Percentiles rank a stretch among this genome's conserved stretches.
These are phyloP conservation scores for Agrocybe pediades DNA, from an alignment of 768 basidiomycete species.

Conservation along the genomic window DNA sequence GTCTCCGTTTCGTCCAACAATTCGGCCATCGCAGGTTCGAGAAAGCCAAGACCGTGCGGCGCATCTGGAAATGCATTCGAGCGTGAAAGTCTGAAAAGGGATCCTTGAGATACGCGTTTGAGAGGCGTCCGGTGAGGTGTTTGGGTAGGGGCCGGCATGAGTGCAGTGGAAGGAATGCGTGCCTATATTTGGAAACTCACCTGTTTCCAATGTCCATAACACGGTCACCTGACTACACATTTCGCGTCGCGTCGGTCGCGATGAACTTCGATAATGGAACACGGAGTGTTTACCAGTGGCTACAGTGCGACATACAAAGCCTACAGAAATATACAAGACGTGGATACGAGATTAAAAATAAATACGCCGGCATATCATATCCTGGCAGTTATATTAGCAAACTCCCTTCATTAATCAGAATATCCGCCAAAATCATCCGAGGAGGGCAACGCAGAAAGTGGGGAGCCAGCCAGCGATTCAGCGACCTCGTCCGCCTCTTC, in stretches of 20 bases:
- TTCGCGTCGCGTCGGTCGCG: no score
- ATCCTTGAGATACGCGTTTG: constrained; percentile 88
- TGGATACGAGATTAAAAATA: background rate
- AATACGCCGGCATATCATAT: background rate
- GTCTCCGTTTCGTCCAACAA: constrained; percentile 87
- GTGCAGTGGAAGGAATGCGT: background rate
- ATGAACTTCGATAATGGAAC: no score
- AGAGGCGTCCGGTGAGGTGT: constrained; percentile 81
- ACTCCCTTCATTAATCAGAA: constrained; percentile 11
- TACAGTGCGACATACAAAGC: constrained; percentile 3
- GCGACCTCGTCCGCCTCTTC: constrained; percentile 22
- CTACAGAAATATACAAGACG: constrained; percentile 1
- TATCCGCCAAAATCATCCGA: constrained; percentile 29
- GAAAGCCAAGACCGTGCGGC: constrained; percentile 82
- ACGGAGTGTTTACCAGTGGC: background rate
- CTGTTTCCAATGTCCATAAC: no score
- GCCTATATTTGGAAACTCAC: no score
- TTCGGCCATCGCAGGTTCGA: constrained; percentile 83
- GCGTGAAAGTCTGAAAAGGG: constrained; percentile 81
- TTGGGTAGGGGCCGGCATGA: constrained; percentile 30
- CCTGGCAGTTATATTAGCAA: background rate
- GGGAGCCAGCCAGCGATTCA: constrained; percentile 15
- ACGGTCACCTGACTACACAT: no score
- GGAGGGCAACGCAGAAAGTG: constrained; percentile 9
- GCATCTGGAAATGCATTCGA: constrained; percentile 74